Base-by-base conservation (phyloP, 2,329 filamentous ascomycete genomes). In the Xylaria polymorpha region DNA sequence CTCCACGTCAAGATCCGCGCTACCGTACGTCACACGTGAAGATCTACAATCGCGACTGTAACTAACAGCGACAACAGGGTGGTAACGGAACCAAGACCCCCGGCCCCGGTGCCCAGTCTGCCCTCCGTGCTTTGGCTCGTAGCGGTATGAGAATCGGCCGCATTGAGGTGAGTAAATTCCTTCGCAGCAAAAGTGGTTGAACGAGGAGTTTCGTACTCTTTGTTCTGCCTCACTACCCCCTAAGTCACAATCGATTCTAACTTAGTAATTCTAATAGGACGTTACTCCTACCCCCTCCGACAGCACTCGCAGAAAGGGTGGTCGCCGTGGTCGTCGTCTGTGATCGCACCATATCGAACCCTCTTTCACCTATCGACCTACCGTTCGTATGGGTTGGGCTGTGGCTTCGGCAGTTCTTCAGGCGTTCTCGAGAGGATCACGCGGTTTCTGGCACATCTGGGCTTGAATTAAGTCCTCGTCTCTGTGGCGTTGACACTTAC, bases 1-100 rank as follows among this genome's bases (percentile, higher is more conserved):
- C 93, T 99, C 75, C 97, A 99, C 91, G 97, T 99, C 90, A 99
- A 99, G 94, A 99, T 99, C 89, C 92, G 97, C 84, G 97, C 96
- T 84, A 99, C 96, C 82, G 96, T 96, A 89, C 94, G 94, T 94
- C n/a, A 39, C 10, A 37, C 29, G 87, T 78, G 35, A 50, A 44
- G 14, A 53, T 35, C 25, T 55, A 41, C 25, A 20, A 2, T 37
- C 9, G 43, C 7, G 29, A 10, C 15, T 25, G 15, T 25, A 29
- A 32, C 70, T 71, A 58, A 70, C 29, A 58, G 46, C 18, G 9
- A 39, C 15, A 48, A 64, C n/a, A 70, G 70, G 69, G 71, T 68
- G 92, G 93, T 87, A 99, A 98, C 90, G 94, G 95, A 82, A 99
- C 96, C 89, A 99, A 99, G 94, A 99, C 97, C 84, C 96, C 96